These are phyloP conservation scores for Cynanchum wilfordii DNA, from an alignment of 257 asterid genomes.

Conservation along the genomic window DNA sequence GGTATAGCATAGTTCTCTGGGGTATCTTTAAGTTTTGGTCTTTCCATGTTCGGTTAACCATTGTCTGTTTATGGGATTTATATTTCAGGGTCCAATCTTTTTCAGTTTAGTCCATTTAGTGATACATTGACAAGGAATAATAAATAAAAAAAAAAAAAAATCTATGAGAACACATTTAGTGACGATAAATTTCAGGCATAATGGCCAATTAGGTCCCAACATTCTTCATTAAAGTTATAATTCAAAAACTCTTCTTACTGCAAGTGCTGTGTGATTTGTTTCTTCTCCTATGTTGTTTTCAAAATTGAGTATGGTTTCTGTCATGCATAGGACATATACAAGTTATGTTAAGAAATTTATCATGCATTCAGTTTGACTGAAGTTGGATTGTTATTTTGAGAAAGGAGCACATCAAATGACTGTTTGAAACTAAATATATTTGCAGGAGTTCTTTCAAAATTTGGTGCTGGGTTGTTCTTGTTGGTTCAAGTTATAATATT, in stretches of 20 bases:
- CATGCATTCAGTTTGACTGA: neutral
- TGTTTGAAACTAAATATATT: slow-evolving; percentile 1
- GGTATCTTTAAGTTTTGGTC: neutral
- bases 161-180: neutral
- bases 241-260: neutral
- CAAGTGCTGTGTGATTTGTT: neutral
- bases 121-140: no score
- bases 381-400: neutral
- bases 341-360: neutral
- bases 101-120: neutral
- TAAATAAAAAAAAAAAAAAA: neutral
- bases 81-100: neutral
- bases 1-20: neutral
- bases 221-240: neutral
- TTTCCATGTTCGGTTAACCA: neutral
- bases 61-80: neutral
- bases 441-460: slow-evolving; percentile 79
- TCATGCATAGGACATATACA: neutral
- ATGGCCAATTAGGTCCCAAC: neutral
- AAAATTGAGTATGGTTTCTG: neutral
- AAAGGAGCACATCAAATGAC: neutral
- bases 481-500: slow-evolving; percentile 77
- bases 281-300: neutral
- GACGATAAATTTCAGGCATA: no score
- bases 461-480: slow-evolving; percentile 93